These are phyloP conservation scores for Zea mays DNA, from an alignment of 176 grass and related monocot species.

Conservation along the genomic window DNA sequence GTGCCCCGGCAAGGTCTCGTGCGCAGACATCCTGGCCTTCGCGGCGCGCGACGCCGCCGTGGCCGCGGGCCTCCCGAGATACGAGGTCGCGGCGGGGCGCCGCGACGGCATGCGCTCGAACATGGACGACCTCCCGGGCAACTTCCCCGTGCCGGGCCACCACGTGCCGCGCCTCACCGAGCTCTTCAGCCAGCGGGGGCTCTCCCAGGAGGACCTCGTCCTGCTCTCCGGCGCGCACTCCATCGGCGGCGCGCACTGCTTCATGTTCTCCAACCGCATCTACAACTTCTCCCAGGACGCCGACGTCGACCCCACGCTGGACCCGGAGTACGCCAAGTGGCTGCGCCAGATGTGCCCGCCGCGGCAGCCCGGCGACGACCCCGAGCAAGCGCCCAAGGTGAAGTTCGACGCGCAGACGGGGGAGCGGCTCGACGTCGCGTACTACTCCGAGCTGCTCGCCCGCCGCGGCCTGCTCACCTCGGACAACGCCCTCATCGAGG, in stretches of 20 bases:
- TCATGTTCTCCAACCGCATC: slow-evolving; percentile 53
- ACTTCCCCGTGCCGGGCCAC: slow-evolving; percentile 43
- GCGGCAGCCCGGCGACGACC: not conserved
- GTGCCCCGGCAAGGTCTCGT: slow-evolving; percentile 54
- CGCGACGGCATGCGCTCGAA: slow-evolving; percentile 47
- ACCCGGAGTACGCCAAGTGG: slow-evolving; percentile 1
- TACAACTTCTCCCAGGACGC: slow-evolving; percentile 38
- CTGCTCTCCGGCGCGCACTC: slow-evolving; percentile 61
- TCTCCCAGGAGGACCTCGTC: slow-evolving; percentile 55
- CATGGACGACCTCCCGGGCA: slow-evolving; percentile 38
- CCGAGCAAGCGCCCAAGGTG: slow-evolving; percentile 45
- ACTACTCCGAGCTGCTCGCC: slow-evolving; percentile 50
- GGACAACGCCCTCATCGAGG: slow-evolving; percentile 40
- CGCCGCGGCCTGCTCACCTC: slow-evolving; percentile 49
- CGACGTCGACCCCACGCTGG: slow-evolving; percentile 35
- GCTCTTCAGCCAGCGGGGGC: slow-evolving; percentile 28
- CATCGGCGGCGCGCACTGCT: slow-evolving; percentile 66
- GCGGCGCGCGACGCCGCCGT: slow-evolving; percentile 55
- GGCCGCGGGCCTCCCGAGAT: slow-evolving; percentile 29
- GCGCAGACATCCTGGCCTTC: slow-evolving; percentile 51
- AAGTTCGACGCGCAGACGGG: slow-evolving; percentile 33
- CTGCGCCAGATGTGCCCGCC: slow-evolving; percentile 39
- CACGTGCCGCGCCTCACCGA: slow-evolving; percentile 30
- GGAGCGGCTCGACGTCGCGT: slow-evolving; percentile 43
- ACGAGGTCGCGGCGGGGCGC: slow-evolving; percentile 38